Percentiles rank a stretch among this genome's conserved stretches.
These are phyloP conservation scores for Penicillium bialowiezense DNA, from an alignment of 495 filamentous ascomycete species.

Conservation along the genomic window DNA sequence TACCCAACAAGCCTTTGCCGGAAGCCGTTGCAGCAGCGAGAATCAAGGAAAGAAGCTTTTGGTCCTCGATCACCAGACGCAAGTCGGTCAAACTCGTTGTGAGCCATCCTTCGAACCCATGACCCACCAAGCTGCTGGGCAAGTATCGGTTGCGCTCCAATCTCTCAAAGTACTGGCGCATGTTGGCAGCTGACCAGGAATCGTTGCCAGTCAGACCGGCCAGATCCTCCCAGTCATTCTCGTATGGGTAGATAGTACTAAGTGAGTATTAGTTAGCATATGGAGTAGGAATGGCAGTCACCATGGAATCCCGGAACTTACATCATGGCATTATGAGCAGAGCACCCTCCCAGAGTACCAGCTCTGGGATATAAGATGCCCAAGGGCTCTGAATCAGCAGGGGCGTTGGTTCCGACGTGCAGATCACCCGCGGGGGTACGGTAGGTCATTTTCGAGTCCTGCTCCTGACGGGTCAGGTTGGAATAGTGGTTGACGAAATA, in stretches of 20 bases:
- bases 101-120: constrained; percentile 59
- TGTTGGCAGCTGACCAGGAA: constrained; percentile 36
- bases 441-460: constrained; percentile 46
- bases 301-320: too few species aligned
- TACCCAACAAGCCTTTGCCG: constrained; percentile 33
- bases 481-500: constrained; percentile 46
- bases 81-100: constrained; percentile 47
- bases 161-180: constrained; percentile 37
- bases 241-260: constrained; percentile 33
- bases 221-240: constrained; percentile 44
- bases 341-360: constrained; percentile 43
- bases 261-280: background rate
- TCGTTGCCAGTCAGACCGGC: constrained; percentile 37
- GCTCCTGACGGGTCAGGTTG: constrained; percentile 29
- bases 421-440: constrained; percentile 30
- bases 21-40: constrained; percentile 48
- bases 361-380: constrained; percentile 44
- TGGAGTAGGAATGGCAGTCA: too few species aligned
- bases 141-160: constrained; percentile 56
- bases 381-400: constrained; percentile 28
- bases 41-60: constrained; percentile 48
- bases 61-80: constrained; percentile 46
- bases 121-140: constrained; percentile 39
- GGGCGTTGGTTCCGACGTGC: constrained; percentile 35
- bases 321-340: constrained; percentile 46